These are phyloP conservation scores for Suillus alpinus DNA, from an alignment of 768 basidiomycete genomes.

Conservation along the genomic window DNA sequence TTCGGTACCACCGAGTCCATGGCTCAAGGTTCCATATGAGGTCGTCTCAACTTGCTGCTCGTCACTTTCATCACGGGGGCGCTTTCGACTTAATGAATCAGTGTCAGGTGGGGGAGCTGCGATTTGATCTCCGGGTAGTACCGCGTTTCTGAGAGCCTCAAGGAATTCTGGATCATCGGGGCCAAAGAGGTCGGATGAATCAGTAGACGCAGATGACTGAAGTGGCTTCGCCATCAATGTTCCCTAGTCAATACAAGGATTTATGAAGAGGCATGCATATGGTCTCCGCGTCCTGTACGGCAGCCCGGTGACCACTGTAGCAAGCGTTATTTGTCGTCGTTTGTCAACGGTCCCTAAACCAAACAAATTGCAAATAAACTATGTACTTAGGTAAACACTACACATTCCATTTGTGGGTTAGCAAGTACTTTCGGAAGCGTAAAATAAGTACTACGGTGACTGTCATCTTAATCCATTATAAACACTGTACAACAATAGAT, in stretches of 20 bases:
- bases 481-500: constrained; percentile 58
- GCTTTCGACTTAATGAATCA: neutral
- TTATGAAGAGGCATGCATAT: neutral
- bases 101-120: neutral
- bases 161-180: constrained; percentile 55
- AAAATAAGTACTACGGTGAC: neutral
- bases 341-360: constrained; percentile 4
- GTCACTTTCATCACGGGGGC: neutral
- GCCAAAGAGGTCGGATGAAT: constrained; percentile 54
- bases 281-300: neutral
- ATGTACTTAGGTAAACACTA: neutral
- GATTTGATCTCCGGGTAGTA: constrained; percentile 46
- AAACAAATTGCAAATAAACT: constrained; percentile 10
- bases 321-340: constrained; percentile 11
- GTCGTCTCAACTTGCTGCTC: neutral
- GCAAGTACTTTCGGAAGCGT: constrained; percentile 3
- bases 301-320: neutral
- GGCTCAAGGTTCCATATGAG: neutral
- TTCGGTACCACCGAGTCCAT: constrained; percentile 9
- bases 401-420: constrained; percentile 5
- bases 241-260: neutral
- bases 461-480: constrained; percentile 27
- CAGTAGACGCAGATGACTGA: constrained; percentile 14
- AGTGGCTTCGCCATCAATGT: constrained; percentile 7
- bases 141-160: constrained; percentile 41